Evolutionary conservation across 768 basidiomycete species (phyloP).

Genomic region (Psilocybe tampanensis): DNA sequence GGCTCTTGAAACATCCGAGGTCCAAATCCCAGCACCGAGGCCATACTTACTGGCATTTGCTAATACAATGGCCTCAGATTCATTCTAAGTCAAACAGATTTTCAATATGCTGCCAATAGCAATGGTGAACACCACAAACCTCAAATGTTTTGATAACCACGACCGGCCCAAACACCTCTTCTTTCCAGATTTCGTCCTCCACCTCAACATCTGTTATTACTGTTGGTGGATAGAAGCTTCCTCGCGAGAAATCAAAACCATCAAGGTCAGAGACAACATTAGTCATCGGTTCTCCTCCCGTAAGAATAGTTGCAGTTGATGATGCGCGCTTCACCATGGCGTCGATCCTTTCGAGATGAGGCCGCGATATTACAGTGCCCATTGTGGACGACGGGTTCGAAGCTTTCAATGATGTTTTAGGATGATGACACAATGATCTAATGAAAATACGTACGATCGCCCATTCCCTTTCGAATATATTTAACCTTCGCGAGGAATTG

Average conservation of each 20-base stretch:
- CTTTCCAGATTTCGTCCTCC: constrained; percentile 72
- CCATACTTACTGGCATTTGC: constrained; percentile 84
- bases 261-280: constrained; percentile 63
- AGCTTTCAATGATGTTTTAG: constrained; percentile 43
- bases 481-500: constrained; percentile 63
- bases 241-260: constrained; percentile 67
- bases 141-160: constrained; percentile 57
- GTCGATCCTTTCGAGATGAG: constrained; percentile 68
- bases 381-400: constrained; percentile 70
- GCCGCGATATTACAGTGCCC: constrained; percentile 76
- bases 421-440: background rate
- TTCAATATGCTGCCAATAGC: too few relatives aligned
- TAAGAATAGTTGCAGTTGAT: constrained; percentile 46
- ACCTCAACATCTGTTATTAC: constrained; percentile 60
- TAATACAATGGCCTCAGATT: constrained; percentile 63
- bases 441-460: constrained; percentile 58
- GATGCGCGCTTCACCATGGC: constrained; percentile 47
- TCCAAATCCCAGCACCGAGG: constrained; percentile 83
- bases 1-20: constrained; percentile 69
- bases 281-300: constrained; percentile 68
- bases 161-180: constrained; percentile 89
- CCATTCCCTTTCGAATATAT: constrained; percentile 71
- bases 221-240: constrained; percentile 82
- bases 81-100: too few relatives aligned
- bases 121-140: constrained; percentile 32